Evolutionary conservation across 1,284 basidiomycete genomes (phyloP), one percentile per base, ranked within the genome.

Genomic region (Sphaerobolus stellatus): DNA sequence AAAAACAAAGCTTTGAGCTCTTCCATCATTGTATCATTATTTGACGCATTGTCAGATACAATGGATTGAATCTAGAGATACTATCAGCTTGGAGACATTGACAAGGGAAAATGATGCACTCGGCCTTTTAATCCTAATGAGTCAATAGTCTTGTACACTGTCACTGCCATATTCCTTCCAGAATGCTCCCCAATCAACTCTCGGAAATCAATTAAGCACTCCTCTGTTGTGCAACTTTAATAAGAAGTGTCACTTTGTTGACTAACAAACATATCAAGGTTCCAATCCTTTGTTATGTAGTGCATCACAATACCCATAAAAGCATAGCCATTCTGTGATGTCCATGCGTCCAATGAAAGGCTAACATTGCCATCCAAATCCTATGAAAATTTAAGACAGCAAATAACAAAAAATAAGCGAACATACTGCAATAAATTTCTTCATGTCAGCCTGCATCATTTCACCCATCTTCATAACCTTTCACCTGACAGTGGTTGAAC

Each of bases 241-340:
- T 43, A 4, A 11, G 4, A 27, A 22, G 11, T 41, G 28, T 43
- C 3, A 43, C 28, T 34, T n/a, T 16, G 36, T 34, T 20, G 9
- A 20, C 30, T 36, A 2, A 30, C 6, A n/a, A 34, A 14, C 28
- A 20, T 34, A 22, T 13, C 16, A 16, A 33, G 18, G 11, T 34
- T 34, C 7, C 20, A 24, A n/a, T 14, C 20, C 4, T 7, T 66
- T 63, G 13, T 63, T 54, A 48, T 64, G 48, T 67, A 68, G 50
- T 71, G 66, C 3, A 66, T 66, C 24, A 71, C 63, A 45, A 71
- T 68, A 1, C 67, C 68, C 9, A 72, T 46, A 48, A 70, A 72
- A 1, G 69, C 68, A 59, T 62, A 61, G 6, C 60, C 48, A 52
- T 68, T 69, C 29, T 55, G 58, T n/a, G 64, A 68, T 1, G 66